Evolutionary conservation across 2,329 filamentous ascomycete species (phyloP).

Genomic region (Apiospora saccharicola): DNA sequence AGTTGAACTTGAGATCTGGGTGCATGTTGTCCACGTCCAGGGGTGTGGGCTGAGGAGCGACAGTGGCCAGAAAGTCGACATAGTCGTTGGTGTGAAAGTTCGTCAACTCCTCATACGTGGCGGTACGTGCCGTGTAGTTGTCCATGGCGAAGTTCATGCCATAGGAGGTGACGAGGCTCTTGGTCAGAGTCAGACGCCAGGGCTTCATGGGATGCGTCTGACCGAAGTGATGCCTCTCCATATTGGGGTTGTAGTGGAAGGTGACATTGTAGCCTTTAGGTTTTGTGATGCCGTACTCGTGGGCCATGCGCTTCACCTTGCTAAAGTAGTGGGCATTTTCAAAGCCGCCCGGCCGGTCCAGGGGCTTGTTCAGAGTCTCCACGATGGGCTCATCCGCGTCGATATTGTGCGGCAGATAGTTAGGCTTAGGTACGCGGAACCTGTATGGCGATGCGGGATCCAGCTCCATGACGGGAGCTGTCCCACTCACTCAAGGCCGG

Average conservation of each 20-base stretch:
- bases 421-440: slow-evolving; percentile 63
- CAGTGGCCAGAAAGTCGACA: slow-evolving; percentile 82
- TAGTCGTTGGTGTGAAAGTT: slow-evolving; percentile 91
- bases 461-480: slow-evolving; percentile 43
- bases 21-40: slow-evolving; percentile 71
- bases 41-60: slow-evolving; percentile 68
- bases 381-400: slow-evolving; percentile 59
- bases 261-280: slow-evolving; percentile 91
- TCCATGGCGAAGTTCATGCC: slow-evolving; percentile 98
- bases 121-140: slow-evolving; percentile 83
- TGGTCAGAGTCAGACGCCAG: slow-evolving; percentile 94
- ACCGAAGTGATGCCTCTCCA: slow-evolving; percentile 97
- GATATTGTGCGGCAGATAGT: slow-evolving; percentile 64
- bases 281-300: slow-evolving; percentile 74
- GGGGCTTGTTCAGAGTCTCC: slow-evolving; percentile 58
- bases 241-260: slow-evolving; percentile 92
- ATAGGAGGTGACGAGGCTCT: slow-evolving; percentile 92
- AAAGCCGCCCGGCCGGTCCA: slow-evolving; percentile 58
- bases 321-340: slow-evolving; percentile 65
- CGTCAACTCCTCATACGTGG: slow-evolving; percentile 86
- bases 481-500: slow-evolving; percentile 24
- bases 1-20: slow-evolving; percentile 78
- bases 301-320: slow-evolving; percentile 64
- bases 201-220: slow-evolving; percentile 99
- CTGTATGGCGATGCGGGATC: slow-evolving; percentile 53